Evolutionary conservation across 768 basidiomycete species (phyloP), one percentile per base, ranked within the genome.

Genomic region (Rhizopogon sp.): DNA sequence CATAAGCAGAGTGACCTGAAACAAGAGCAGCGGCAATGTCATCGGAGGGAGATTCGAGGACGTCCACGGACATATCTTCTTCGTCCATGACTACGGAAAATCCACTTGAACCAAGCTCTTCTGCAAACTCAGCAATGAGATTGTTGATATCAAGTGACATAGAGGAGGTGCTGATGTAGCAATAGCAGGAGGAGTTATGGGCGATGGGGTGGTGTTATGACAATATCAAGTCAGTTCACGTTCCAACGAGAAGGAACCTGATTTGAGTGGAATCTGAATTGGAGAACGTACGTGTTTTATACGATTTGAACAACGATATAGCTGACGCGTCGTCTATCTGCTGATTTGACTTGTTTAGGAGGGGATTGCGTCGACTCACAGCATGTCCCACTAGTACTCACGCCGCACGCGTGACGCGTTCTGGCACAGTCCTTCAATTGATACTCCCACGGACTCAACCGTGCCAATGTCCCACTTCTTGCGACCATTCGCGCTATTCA

Each of bases 11-110:
- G 43, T 69, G 63, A 7, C 78, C 61, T 37, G 57, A 25, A 28
- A 47, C 10, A 17, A 58, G 58, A 40, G 53, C 37, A 6, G 58
- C 57, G 8, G 67, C 58, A 5, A 53, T n/a, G 44, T 72, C 73
- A 46, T 72, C 68, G 44, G 64, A 47, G 41, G 77, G 76, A 3
- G 76, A 74, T 52, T 76, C 76, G 39, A 74, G 70, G 39, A 75
- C 72, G 31, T 71, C 66, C 49, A 81, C 64, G 43, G 79, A 76
- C 33, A 79, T 68, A 52, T 80, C 80, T 61, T 84, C 84, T 50
- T 84, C 82, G 41, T 86, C 84, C 83, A 87, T 82, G 51, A 59
- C 56, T 17, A 62, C 54, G 8, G 67, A 60, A 39, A 69, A 43
- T 52, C 41, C 63, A 54, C 62, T 62, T 46, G 60, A 60, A 40